Evolutionary conservation across 1,284 basidiomycete species (phyloP).

Genomic region (Heterobasidion irregulare): DNA sequence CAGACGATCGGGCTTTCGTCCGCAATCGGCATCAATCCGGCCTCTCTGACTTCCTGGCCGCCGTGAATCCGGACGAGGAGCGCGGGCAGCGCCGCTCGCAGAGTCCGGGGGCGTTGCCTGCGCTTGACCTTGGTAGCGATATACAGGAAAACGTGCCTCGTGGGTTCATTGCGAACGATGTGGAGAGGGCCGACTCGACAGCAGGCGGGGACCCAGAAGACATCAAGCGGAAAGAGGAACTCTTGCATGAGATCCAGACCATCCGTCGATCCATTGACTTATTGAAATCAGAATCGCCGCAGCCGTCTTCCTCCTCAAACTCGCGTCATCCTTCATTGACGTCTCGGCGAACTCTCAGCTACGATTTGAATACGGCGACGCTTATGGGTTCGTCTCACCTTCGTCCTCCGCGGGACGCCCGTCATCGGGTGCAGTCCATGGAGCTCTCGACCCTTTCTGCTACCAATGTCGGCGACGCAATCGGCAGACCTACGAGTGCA

Average conservation of each 20-base stretch:
- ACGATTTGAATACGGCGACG: conserved; percentile 46
- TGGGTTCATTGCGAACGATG: conserved; percentile 44
- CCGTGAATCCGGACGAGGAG: conserved; percentile 51
- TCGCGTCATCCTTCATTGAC: conserved; percentile 63
- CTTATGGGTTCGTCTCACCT: conserved; percentile 41
- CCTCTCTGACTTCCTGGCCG: conserved; percentile 64
- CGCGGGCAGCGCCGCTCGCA: conserved; percentile 41
- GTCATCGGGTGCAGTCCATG: conserved; percentile 61
- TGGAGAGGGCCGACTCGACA: conserved; percentile 27
- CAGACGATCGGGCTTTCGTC: conserved; percentile 39
- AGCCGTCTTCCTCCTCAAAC: conserved; percentile 39
- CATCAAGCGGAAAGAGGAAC: conserved; percentile 55
- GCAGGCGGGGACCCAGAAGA: conserved; percentile 44
- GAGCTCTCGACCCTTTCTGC: conserved; percentile 43
- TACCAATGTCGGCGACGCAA: conserved; percentile 35
- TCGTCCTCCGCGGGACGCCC: conserved; percentile 65
- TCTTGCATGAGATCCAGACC: conserved; percentile 68
- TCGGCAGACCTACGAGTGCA: conserved; percentile 61
- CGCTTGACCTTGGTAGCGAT: conserved; percentile 64
- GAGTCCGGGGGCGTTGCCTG: conserved; percentile 51
- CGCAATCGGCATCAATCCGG: conserved; percentile 54
- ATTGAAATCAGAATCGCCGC: conserved; percentile 59
- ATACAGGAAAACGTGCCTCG: conserved; percentile 67
- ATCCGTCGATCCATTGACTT: conserved; percentile 72
- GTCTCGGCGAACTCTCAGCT: conserved; percentile 58